These are phyloP conservation scores for Aspergillus baeticus DNA, from an alignment of 495 filamentous ascomycete genomes.

Conservation along the genomic window DNA sequence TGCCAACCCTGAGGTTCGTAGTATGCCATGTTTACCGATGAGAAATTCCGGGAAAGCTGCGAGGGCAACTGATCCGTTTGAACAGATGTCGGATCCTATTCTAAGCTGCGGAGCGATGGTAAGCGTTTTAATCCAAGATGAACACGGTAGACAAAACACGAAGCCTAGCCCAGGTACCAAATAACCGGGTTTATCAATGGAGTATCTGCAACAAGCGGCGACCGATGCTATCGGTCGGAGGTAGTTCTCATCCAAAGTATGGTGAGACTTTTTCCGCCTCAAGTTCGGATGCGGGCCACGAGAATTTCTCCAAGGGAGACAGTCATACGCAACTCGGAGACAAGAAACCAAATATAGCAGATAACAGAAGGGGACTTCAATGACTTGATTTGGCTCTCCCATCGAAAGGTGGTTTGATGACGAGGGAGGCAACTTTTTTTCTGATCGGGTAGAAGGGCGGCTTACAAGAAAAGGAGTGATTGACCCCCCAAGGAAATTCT, in stretches of 20 bases:
- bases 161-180: background rate
- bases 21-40: conserved; percentile 68
- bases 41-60: conserved; percentile 17
- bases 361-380: background rate
- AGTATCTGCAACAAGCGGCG: conserved; percentile 17
- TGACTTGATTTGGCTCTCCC: conserved; percentile 12
- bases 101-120: background rate
- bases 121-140: conserved; percentile 2
- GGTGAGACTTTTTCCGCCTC: conserved; percentile 12
- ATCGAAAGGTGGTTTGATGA: conserved; percentile 1
- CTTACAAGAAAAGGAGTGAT: conserved; percentile 32
- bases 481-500: conserved; percentile 20
- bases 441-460: conserved; percentile 5
- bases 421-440: conserved; percentile 6
- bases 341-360: background rate
- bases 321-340: background rate
- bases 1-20: conserved; percentile 89
- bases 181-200: background rate
- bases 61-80: conserved; percentile 34
- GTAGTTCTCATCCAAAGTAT: conserved; percentile 12
- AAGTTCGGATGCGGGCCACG: background rate
- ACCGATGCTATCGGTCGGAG: conserved; percentile 19
- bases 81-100: conserved; percentile 10
- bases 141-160: background rate
- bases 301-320: background rate